Percentiles rank a stretch among this genome's conserved stretches.
Conservation (phyloP, 2,329 filamentous ascomycete species). For the Chaetomiaceae sp. region DNA sequence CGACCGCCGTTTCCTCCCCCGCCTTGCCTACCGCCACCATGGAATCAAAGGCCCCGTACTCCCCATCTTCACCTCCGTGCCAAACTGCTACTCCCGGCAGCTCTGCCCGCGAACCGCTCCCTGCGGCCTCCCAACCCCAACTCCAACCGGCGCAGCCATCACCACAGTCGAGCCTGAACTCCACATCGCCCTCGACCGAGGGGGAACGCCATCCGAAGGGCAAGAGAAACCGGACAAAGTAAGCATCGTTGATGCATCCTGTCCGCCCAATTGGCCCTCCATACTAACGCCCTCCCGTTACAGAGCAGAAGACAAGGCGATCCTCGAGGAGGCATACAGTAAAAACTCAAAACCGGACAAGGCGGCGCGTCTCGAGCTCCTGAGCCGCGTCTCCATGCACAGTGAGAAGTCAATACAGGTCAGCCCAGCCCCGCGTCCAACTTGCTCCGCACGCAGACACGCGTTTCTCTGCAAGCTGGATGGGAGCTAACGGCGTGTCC, state of each 20-base stretch:
- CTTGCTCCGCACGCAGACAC: no score
- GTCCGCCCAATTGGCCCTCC: slow-evolving; percentile 9
- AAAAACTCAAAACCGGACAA: slow-evolving; percentile 90
- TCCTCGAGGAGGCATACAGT: slow-evolving; percentile 81
- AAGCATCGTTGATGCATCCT: slow-evolving; percentile 33
- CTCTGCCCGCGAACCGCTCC: not conserved
- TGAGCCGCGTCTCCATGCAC: slow-evolving; percentile 70
- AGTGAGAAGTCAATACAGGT: slow-evolving; percentile 98
- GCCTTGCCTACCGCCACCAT: no score
- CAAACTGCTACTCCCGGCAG: not conserved
- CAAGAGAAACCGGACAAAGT: slow-evolving; percentile 61
- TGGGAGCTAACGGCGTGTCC: slow-evolving; percentile 21
- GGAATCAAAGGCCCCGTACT: not conserved
- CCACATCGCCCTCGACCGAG: slow-evolving; percentile 1
- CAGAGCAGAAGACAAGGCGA: slow-evolving; percentile 81
- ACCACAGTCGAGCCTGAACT: not conserved
- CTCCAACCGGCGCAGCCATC: not conserved
- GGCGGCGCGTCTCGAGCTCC: slow-evolving; percentile 75
- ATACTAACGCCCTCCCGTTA: slow-evolving; percentile 20
- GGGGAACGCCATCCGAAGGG: slow-evolving; percentile 49
- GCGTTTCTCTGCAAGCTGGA: not conserved
- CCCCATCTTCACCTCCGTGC: not conserved
- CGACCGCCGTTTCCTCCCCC: no score
- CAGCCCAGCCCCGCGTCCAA: no score
- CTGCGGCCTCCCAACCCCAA: not conserved